Evolutionary conservation across 306 rosid species (phyloP).

Genomic region (Ammopiptanthus mongolicus): DNA sequence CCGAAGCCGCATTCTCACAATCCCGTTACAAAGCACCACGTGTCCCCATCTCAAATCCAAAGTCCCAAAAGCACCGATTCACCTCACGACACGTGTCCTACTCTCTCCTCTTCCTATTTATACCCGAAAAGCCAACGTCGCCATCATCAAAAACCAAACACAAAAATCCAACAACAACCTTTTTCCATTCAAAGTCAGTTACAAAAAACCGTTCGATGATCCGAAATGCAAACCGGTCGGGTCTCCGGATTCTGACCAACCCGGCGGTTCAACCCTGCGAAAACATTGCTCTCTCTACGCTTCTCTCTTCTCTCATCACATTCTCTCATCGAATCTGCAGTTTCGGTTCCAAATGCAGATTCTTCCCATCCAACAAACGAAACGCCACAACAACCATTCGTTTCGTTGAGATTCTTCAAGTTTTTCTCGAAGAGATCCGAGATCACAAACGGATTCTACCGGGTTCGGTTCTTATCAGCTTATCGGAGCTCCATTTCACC

Average conservation of each 20-base stretch:
- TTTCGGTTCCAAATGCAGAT: conserved; percentile 19
- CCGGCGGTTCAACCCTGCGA: conserved; percentile 69
- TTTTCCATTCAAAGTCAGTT: too few species aligned
- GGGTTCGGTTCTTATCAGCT: conserved; percentile 22
- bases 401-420: conserved; percentile 36
- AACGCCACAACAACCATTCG: conserved; percentile 45
- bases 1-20: neutral
- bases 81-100: neutral
- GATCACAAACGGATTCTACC: conserved; percentile 17
- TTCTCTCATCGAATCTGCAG: conserved; percentile 37
- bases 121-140: neutral
- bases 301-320: conserved; percentile 38
- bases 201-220: conserved; percentile 35
- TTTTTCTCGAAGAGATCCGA: conserved; percentile 51
- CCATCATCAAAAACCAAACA: neutral
- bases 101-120: neutral
- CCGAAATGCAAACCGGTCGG: conserved; percentile 18
- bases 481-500: conserved; percentile 63
- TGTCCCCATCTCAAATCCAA: too few species aligned
- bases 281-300: conserved; percentile 34
- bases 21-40: too few species aligned
- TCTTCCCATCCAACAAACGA: conserved; percentile 43
- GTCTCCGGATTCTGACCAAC: conserved; percentile 54
- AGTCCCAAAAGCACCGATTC: neutral
- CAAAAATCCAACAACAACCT: neutral